Evolutionary conservation across 352 stramenopile genomes (phyloP), one percentile per base, ranked within the genome.

Genomic region (Phytopythium kandeliae): DNA sequence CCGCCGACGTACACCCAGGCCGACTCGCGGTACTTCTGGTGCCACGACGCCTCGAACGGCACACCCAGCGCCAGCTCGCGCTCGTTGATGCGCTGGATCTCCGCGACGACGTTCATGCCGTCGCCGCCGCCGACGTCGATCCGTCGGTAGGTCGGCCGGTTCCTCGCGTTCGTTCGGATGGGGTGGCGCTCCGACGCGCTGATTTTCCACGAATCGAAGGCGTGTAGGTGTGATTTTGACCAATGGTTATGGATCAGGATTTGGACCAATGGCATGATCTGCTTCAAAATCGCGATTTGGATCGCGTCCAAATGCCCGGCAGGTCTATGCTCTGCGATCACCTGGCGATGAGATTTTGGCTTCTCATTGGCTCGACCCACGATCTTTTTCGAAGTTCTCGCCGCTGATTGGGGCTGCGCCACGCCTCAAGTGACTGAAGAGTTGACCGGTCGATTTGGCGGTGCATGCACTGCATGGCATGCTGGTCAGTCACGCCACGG

Each of bases 1-100:
- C 97, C 96, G 22, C 97, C 96, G 1, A 97, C 72, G 60, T 97
- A 98, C 15, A 98, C 74, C 97, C 97, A 99, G n/a, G 96, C 92
- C 11, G 89, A 98, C 22, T 97, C 76, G 42, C 80, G 73, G 78
- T 98, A 92, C 60, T 89, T 90, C 28, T 88, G 72, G 63, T 92
- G 78, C 78, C 81, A 92, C 12, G 81, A 92, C 13, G 48, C 81
- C 25, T 77, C 78, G 38, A 78, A 67, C 44, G 68, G 64, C 67
- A 92, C 71, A 60, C 74, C 67, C 25, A 87, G 72, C 68, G 80
- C 78, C 40, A 90, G 71, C 62, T 92, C 81, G 51, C 75, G 78
- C 72, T 90, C 74, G 46, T 92, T 92, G 52, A 92, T 74, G 36
- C 78, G 78, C 62, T 85, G 64, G 62, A 92, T 92, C 66, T 92